A percentile compares a stretch with the other conserved stretches of the same genome.
phyloP scores from a whole-genome alignment of 129 eudicot species.

The Logfia minima region DNA sequence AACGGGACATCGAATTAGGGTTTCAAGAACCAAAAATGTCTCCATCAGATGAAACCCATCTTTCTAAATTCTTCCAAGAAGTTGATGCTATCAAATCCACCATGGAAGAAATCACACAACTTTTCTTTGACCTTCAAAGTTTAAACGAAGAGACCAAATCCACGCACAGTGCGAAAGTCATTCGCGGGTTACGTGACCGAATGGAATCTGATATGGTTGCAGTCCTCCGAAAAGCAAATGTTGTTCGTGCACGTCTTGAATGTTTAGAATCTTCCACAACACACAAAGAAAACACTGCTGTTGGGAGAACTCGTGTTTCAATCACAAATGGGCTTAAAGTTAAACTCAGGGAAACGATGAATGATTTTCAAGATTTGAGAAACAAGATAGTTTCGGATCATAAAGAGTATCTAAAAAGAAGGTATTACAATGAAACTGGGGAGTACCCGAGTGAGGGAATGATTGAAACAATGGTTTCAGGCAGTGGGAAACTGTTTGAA shows the following conservation, averaged over 20 bases:
- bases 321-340: slow-evolving; percentile 67
- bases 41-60: slow-evolving; percentile 54
- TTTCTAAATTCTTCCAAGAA: slow-evolving; percentile 67
- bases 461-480: slow-evolving; percentile 61
- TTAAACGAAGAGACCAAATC: slow-evolving; percentile 71
- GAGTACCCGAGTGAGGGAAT: slow-evolving; percentile 55
- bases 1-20: slow-evolving; percentile 47
- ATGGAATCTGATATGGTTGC: slow-evolving; percentile 73
- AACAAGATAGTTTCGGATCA: slow-evolving; percentile 59
- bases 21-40: slow-evolving; percentile 28
- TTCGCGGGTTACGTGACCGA: slow-evolving; percentile 66
- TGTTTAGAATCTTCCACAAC: slow-evolving; percentile 52
- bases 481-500: slow-evolving; percentile 49
- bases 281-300: slow-evolving; percentile 49
- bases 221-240: slow-evolving; percentile 65
- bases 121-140: slow-evolving; percentile 58
- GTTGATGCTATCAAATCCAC: slow-evolving; percentile 54
- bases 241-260: slow-evolving; percentile 54
- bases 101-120: slow-evolving; percentile 68
- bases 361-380: slow-evolving; percentile 61
- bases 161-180: slow-evolving; percentile 61
- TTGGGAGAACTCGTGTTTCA: slow-evolving; percentile 56
- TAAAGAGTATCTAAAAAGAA: slow-evolving; percentile 59
- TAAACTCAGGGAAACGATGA: slow-evolving; percentile 64
- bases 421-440: slow-evolving; percentile 61